Evolutionary conservation across 2,329 filamentous ascomycete genomes (phyloP).

Genomic region (Fusarium coicis): DNA sequence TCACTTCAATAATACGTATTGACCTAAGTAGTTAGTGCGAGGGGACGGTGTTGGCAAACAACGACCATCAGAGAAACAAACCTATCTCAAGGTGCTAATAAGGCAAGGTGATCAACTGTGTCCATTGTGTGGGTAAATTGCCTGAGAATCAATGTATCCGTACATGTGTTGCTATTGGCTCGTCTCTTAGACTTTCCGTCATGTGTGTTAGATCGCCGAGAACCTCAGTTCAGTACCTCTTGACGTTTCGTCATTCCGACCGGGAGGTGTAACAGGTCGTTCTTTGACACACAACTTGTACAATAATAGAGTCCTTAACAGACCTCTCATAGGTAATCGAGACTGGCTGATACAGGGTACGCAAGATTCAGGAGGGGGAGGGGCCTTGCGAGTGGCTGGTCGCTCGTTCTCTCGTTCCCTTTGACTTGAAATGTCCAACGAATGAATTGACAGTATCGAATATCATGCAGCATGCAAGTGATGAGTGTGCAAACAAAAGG

Average conservation of each 20-base stretch:
- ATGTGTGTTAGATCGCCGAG: neutral
- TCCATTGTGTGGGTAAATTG: neutral
- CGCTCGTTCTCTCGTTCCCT: neutral
- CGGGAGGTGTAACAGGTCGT: slow-evolving; percentile 6
- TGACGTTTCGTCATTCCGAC: slow-evolving; percentile 3
- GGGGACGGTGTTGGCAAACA: neutral
- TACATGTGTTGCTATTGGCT: neutral
- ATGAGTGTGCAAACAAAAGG: slow-evolving; percentile 10
- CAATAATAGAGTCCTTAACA: slow-evolving; percentile 7
- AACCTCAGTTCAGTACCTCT: neutral
- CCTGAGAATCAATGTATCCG: neutral
- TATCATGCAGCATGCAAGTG: slow-evolving; percentile 23
- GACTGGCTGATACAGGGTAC: slow-evolving; percentile 3
- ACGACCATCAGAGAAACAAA: neutral
- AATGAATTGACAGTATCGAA: neutral
- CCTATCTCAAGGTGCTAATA: neutral
- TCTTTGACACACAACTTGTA: neutral
- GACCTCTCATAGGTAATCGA: neutral
- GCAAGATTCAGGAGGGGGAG: slow-evolving; percentile 3
- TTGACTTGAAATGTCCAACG: neutral
- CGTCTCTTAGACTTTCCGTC: neutral
- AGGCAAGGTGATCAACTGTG: neutral
- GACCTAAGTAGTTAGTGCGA: neutral
- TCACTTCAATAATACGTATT: neutral
- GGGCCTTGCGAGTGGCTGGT: neutral